Conservation (phyloP, 805 yeast species). For the Zygotorulaspora florentina region DNA sequence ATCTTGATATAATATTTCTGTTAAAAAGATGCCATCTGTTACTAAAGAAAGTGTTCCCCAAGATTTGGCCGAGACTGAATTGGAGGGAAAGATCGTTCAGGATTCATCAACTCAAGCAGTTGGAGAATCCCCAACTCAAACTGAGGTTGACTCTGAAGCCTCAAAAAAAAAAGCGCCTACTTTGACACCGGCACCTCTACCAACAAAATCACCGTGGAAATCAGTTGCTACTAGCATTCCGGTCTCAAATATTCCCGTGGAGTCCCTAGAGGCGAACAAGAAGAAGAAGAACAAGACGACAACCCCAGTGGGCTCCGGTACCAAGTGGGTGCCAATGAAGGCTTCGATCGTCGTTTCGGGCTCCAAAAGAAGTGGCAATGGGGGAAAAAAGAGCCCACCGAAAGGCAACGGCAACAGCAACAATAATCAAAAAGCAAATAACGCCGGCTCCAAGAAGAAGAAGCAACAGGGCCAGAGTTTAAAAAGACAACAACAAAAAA, state of each 20-base stretch:
- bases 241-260: conserved; percentile 22
- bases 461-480: conserved; percentile 10
- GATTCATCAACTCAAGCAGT: neutral
- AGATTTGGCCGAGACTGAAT: neutral
- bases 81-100: neutral
- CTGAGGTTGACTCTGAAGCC: neutral
- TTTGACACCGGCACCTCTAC: conserved; percentile 36
- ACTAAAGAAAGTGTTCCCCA: neutral
- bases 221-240: conserved; percentile 25
- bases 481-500: conserved; percentile 10
- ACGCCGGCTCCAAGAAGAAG: conserved; percentile 15
- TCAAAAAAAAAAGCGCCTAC: conserved; percentile 16
- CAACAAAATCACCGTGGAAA: conserved; percentile 35
- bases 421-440: conserved; percentile 10
- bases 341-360: conserved; percentile 47
- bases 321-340: conserved; percentile 68
- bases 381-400: conserved; percentile 14
- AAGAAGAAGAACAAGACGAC: conserved; percentile 20
- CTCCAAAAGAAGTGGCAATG: conserved; percentile 16
- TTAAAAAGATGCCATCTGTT: neutral
- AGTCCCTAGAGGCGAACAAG: conserved; percentile 17
- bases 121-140: no score
- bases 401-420: conserved; percentile 11
- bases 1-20: no score
- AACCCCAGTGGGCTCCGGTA: conserved; percentile 19